phyloP scores from a whole-genome alignment of 495 filamentous ascomycete genomes.

The Penicillium waksmanii region DNA sequence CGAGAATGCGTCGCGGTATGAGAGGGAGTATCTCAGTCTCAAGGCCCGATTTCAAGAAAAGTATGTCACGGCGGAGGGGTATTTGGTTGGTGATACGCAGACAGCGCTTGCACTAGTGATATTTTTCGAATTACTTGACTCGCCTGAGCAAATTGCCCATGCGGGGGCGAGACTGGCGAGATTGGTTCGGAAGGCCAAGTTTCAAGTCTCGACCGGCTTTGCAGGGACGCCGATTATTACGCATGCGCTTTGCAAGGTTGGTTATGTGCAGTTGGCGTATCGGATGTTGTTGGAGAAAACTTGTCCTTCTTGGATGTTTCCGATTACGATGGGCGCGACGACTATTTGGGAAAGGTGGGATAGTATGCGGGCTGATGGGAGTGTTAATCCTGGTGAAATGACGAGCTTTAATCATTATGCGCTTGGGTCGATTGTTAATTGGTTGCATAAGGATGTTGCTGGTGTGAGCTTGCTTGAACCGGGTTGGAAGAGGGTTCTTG shows the following conservation, averaged over 20 bases:
- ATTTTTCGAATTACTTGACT: slow-evolving; percentile 47
- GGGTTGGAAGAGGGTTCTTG: slow-evolving; percentile 33
- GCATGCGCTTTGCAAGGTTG: slow-evolving; percentile 43
- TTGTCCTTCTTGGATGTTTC: slow-evolving; percentile 56
- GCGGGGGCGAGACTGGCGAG: slow-evolving; percentile 39
- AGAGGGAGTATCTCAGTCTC: slow-evolving; percentile 27
- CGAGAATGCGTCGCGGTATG: slow-evolving; percentile 67
- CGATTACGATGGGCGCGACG: slow-evolving; percentile 53
- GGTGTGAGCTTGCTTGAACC: slow-evolving; percentile 25
- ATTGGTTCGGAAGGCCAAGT: slow-evolving; percentile 33
- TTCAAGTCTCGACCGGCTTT: slow-evolving; percentile 57
- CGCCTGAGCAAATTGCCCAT: slow-evolving; percentile 31
- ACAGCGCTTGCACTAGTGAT: slow-evolving; percentile 50
- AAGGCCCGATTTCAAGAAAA: slow-evolving; percentile 41
- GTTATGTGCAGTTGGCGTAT: slow-evolving; percentile 34
- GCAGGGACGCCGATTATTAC: slow-evolving; percentile 55
- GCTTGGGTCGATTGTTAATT: slow-evolving; percentile 43
- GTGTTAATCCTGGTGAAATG: slow-evolving; percentile 56
- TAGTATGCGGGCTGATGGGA: slow-evolving; percentile 52
- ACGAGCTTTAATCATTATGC: slow-evolving; percentile 61
- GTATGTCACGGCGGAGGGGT: slow-evolving; percentile 44
- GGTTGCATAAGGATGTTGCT: slow-evolving; percentile 34
- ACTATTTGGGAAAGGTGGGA: slow-evolving; percentile 64
- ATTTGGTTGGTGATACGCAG: slow-evolving; percentile 50
- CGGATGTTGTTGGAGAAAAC: slow-evolving; percentile 43